A percentile compares a stretch with the other conserved stretches of the same genome.
These are phyloP conservation scores for Platanthera guangdongensis DNA, from an alignment of 106 monocot species.

Conservation along the genomic window DNA sequence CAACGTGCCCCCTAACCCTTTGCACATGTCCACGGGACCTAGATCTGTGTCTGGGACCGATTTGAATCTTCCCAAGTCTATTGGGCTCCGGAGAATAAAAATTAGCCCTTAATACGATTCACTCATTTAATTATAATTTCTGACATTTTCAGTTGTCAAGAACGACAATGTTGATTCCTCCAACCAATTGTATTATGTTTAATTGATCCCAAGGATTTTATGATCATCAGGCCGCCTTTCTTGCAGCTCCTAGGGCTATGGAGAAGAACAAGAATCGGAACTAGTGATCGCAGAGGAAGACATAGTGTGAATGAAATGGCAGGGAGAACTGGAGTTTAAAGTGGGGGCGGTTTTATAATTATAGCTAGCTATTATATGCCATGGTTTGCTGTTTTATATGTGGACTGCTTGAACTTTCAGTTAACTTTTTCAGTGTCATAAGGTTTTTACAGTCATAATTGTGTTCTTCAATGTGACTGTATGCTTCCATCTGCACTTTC, in stretches of 20 bases:
- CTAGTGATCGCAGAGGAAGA: slow-evolving; percentile 6
- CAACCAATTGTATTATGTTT: too few relatives aligned
- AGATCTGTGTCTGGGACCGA: too few relatives aligned
- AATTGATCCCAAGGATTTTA: too few relatives aligned
- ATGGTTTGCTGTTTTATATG: slow-evolving; percentile 21
- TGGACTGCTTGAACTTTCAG: slow-evolving; percentile 11
- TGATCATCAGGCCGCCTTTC: background rate
- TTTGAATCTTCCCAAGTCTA: too few relatives aligned
- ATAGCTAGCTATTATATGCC: background rate
- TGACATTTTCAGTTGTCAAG: too few relatives aligned
- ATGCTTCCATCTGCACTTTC: slow-evolving; percentile 9
- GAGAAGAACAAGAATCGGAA: slow-evolving; percentile 45
- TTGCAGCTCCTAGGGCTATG: slow-evolving; percentile 42
- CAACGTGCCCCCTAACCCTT: too few relatives aligned
- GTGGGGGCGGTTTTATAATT: slow-evolving; percentile 10
- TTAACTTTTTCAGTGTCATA: background rate
- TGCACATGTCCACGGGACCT: too few relatives aligned
- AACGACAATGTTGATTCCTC: too few relatives aligned
- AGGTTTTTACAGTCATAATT: background rate
- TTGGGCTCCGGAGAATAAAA: too few relatives aligned
- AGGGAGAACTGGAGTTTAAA: slow-evolving; percentile 9
- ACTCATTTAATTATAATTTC: too few relatives aligned
- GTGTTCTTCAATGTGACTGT: slow-evolving; percentile 6
- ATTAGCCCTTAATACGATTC: too few relatives aligned
- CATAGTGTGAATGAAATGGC: slow-evolving; percentile 13